phyloP scores from a whole-genome alignment of 352 stramenopile genomes.

The Lagenidium giganteum region DNA sequence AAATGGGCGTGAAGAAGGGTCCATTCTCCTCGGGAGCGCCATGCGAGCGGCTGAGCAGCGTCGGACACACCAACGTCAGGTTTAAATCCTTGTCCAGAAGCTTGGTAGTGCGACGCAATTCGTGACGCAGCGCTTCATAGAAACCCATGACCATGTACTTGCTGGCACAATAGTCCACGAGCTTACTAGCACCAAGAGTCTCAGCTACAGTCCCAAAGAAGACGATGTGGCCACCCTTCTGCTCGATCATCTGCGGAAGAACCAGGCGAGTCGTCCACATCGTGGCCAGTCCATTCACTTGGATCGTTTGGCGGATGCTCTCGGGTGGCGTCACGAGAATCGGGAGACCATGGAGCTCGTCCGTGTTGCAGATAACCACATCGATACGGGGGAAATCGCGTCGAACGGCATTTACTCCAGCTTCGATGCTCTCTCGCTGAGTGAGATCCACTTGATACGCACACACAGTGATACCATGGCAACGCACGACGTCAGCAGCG shows the following conservation, averaged over 20 bases:
- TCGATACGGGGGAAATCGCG: conserved; percentile 19
- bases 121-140: conserved; percentile 31
- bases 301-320: conserved; percentile 21
- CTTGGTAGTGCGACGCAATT: conserved; percentile 22
- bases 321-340: conserved; percentile 22
- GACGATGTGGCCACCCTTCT: conserved; percentile 22
- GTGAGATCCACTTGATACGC: conserved; percentile 16
- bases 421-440: conserved; percentile 13
- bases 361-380: conserved; percentile 47
- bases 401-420: conserved; percentile 1
- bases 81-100: no score
- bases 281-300: conserved; percentile 28
- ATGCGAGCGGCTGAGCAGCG: no score
- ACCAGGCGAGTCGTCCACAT: conserved; percentile 42
- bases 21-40: no score
- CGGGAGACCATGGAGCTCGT: conserved; percentile 30
- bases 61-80: conserved; percentile 14
- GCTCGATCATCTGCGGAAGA: conserved; percentile 33
- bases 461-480: neutral
- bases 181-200: conserved; percentile 21
- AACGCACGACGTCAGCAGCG: conserved; percentile 1
- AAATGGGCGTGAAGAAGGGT: no score
- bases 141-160: conserved; percentile 47
- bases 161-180: conserved; percentile 37
- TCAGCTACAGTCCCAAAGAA: conserved; percentile 30